A percentile compares a stretch with the other conserved stretches of the same genome.
These are phyloP conservation scores for Mycena rosella DNA, from an alignment of 768 basidiomycete species.

Conservation along the genomic window DNA sequence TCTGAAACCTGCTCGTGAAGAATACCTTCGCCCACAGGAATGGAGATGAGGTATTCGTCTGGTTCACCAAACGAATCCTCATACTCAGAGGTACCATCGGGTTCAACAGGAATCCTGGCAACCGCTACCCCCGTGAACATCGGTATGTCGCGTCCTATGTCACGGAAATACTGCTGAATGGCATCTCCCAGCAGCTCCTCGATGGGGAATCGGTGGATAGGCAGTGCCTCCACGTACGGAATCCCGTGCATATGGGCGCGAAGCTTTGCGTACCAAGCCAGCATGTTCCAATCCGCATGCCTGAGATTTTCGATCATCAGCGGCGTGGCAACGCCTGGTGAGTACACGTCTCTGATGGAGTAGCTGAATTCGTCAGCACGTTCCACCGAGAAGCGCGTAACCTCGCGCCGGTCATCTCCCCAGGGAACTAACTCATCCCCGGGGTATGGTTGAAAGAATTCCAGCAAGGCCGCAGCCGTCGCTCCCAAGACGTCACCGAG, in stretches of 20 bases:
- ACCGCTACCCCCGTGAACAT: background rate
- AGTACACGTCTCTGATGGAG: background rate
- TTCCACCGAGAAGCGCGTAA: background rate
- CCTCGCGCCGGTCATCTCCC: background rate
- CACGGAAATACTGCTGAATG: too few relatives aligned
- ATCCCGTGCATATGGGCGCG: background rate
- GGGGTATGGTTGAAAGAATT: constrained; percentile 10
- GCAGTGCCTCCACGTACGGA: too few relatives aligned
- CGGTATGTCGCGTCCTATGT: too few relatives aligned
- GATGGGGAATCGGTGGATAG: too few relatives aligned
- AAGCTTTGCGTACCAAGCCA: constrained; percentile 10
- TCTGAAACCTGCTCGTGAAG: background rate
- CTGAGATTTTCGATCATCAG: too few relatives aligned
- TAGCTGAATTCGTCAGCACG: background rate
- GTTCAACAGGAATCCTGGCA: background rate
- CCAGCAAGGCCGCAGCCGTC: background rate
- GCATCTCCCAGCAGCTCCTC: too few relatives aligned
- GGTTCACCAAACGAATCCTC: background rate
- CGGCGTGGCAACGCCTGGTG: too few relatives aligned
- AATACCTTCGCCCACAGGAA: background rate
- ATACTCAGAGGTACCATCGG: too few relatives aligned
- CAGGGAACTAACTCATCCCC: background rate
- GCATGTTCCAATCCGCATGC: constrained; percentile 9
- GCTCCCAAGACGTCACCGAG: constrained; percentile 5
- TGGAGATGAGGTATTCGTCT: background rate